Base-by-base conservation (phyloP, 768 basidiomycete species). In the Pholiota microspora region DNA sequence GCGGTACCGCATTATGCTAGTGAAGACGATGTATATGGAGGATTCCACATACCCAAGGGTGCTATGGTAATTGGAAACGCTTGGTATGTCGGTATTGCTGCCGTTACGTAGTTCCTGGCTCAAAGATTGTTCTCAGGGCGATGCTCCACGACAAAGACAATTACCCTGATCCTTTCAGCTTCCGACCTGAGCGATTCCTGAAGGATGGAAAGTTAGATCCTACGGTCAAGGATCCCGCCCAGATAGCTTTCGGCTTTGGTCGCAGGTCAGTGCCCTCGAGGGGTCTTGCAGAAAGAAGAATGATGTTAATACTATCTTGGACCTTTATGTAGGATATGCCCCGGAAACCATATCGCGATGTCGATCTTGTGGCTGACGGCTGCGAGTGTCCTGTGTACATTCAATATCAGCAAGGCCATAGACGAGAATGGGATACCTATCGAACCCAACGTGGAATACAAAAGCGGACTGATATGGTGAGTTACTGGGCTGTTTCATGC, bases 131-230 rank as follows among this genome's bases (percentile, higher is more conserved):
- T 40, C 18, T 42, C 12, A 74, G 74, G 72, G 62, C 65, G 10
- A 70, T 76, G 60, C 62, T 67, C 7, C 66, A 69, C 36, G 62
- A 73, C 56, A 65, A 71, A 35, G 60, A 67, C 15, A 61, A 62
- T 27, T 74, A 73, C 51, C 70, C 72, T 8, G 60, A 74, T 12
- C 71, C 74, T 24, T 29, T 57, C 16, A 56, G 54, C n/a, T 83
- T 77, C 61, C 70, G 67, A 7, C 81, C 81, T 7, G 77, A 73
- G 25, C 74, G 81, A 7, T 81, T 75, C 67, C 62, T 81, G 18
- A 59, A 69, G 15, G 69, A 77, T 51, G 75, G 74, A 16, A 69
- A 72, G 18, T 62, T 73, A 3, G 58, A 71, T 51, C 62, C 64
- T 15, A 62, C 68, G 2, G 69, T 75, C 21, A 36, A 31, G 1